Percentiles rank a stretch among this genome's conserved stretches.
Evolutionary conservation across 2,329 filamentous ascomycete species (phyloP).

Genomic region (Alternaria longipes): DNA sequence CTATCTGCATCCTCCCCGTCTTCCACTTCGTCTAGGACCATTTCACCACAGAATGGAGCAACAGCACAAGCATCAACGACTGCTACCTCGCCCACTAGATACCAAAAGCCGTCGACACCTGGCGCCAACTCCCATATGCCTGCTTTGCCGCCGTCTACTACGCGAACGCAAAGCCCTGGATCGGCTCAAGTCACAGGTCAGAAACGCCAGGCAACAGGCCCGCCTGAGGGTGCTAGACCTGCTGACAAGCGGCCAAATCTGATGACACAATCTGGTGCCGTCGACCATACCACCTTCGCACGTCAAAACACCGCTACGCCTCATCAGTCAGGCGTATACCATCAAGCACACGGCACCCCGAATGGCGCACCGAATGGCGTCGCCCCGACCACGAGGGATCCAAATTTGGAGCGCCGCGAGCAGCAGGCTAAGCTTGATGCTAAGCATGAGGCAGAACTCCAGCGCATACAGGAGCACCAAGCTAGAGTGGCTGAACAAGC

Average conservation of each 20-base stretch:
- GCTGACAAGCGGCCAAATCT: background rate
- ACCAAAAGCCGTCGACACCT: background rate
- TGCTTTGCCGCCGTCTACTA: background rate
- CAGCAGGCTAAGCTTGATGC: conserved; percentile 1
- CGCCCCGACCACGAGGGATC: background rate
- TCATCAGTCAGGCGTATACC: background rate
- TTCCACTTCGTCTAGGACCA: background rate
- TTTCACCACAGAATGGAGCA: background rate
- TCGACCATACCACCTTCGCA: background rate
- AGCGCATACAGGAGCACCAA: background rate
- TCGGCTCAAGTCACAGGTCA: background rate
- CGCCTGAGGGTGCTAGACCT: background rate
- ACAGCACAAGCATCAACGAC: background rate
- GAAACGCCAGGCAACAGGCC: background rate
- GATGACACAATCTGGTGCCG: background rate
- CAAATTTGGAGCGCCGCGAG: background rate
- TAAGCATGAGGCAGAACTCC: background rate
- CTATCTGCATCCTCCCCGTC: background rate
- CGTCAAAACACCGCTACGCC: background rate
- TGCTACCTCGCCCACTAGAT: background rate
- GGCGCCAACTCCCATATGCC: background rate
- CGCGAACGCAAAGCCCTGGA: background rate
- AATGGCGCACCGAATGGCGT: background rate
- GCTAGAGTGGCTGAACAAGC: background rate
- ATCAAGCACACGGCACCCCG: background rate